Base-by-base conservation (phyloP, 2,329 filamentous ascomycete species). In the Myotisia sp. region DNA sequence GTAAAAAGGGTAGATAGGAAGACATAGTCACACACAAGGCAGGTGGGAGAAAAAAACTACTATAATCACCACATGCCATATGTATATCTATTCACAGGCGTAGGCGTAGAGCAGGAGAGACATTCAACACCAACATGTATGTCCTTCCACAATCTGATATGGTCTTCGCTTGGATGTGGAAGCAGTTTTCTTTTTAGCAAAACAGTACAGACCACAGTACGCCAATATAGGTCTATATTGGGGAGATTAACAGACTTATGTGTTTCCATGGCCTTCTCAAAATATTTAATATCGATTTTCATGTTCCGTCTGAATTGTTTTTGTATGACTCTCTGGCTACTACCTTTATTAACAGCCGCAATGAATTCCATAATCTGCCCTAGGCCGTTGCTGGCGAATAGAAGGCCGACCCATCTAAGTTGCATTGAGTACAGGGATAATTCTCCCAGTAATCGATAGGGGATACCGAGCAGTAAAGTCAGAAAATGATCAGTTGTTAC, bases 271-370 rank as follows among this genome's bases (percentile, higher is more conserved):
- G 59, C 55, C 34, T 54, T 57, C 40, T 52, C 50, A 37, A 56
- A 49, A 19, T 41, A 39, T 26, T 44, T 54, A 42, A 54, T 54
- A 37, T 61, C 58, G n/a, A 49, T 44, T 33, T 59, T 48, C 36
- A 61, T 61, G 29, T 59, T 61, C 29, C 50, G 47, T 58, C 61
- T 62, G 38, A 62, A 62, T 20, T 58, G 53, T 41, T 52, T 61
- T 17, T 58, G 52, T 39, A 60, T 55, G 38, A 50, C 43, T 14
- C 57, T 51, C 38, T 58, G 56, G 35, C 49, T 59, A 3, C 58
- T 56, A 22, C 59, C 54, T 4, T 58, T 58, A 20, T 61, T 60
- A 36, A 61, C 58, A 0, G 58, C 58, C 2, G 58, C 59, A 43
- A 62, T 59, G 35, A 54, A 61, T 34, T 62, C 56, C 20, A 57